Percentiles rank a stretch among this genome's conserved stretches.
Conservation (phyloP, 495 filamentous ascomycete genomes). For the Podospora bellae-mahoneyi region DNA sequence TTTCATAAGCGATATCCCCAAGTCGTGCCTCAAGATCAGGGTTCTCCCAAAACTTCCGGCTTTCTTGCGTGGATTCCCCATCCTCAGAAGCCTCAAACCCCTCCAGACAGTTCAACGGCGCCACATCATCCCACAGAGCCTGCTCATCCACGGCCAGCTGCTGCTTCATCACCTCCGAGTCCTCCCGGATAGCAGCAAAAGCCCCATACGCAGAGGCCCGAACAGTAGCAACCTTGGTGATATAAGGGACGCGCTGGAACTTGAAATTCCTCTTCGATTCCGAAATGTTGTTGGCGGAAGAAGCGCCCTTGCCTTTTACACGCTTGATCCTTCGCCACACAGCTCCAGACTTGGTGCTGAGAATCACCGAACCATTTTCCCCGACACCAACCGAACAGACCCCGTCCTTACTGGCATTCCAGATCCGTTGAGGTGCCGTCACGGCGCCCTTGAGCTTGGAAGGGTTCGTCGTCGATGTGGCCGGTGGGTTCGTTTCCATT, state of each 20-base stretch:
- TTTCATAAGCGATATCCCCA: slow-evolving; percentile 39
- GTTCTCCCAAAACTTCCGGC: slow-evolving; percentile 36
- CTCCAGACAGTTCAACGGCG: slow-evolving; percentile 61
- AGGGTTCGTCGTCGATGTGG: slow-evolving; percentile 82
- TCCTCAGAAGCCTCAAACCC: slow-evolving; percentile 41
- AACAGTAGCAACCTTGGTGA: slow-evolving; percentile 79
- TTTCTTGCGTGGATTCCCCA: slow-evolving; percentile 28
- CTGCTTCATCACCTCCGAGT: slow-evolving; percentile 75
- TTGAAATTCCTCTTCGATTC: slow-evolving; percentile 76
- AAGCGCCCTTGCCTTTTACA: slow-evolving; percentile 71
- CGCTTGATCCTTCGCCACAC: slow-evolving; percentile 86
- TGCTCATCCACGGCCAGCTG: slow-evolving; percentile 63
- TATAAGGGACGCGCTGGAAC: slow-evolving; percentile 80
- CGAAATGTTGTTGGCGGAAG: slow-evolving; percentile 35
- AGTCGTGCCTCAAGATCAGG: slow-evolving; percentile 32
- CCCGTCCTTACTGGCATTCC: slow-evolving; percentile 82
- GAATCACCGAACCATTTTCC: slow-evolving; percentile 90
- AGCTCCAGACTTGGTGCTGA: slow-evolving; percentile 86
- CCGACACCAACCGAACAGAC: slow-evolving; percentile 83
- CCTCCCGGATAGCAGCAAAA: slow-evolving; percentile 81
- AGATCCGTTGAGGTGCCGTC: slow-evolving; percentile 70
- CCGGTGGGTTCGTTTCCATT: slow-evolving; percentile 53
- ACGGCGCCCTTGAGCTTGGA: slow-evolving; percentile 76
- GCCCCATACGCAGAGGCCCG: slow-evolving; percentile 83
- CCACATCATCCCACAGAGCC: slow-evolving; percentile 70